phyloP scores from a whole-genome alignment of 768 basidiomycete species.

The Cystofilobasidium ferigula region DNA sequence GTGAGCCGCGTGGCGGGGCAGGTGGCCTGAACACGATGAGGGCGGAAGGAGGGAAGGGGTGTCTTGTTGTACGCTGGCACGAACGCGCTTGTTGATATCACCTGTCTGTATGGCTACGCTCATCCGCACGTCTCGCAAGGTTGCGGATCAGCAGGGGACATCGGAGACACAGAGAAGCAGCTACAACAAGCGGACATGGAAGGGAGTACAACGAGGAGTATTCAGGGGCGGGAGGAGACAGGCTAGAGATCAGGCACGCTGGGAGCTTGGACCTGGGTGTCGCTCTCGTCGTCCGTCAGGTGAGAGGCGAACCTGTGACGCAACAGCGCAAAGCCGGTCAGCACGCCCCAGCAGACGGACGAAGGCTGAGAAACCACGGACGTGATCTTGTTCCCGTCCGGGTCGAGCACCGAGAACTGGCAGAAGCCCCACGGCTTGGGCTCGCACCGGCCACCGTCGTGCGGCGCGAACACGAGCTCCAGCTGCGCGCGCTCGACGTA shows the following conservation, averaged over 20 bases:
- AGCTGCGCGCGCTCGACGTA: not conserved
- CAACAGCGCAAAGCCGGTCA: not conserved
- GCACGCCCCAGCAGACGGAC: not conserved
- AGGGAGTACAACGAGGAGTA: too few species aligned
- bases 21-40: too few species aligned
- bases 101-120: too few species aligned
- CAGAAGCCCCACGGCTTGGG: slow-evolving; percentile 15
- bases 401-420: slow-evolving; percentile 11
- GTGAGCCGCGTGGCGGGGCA: not conserved
- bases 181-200: too few species aligned
- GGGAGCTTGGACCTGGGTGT: slow-evolving; percentile 8
- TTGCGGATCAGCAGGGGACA: too few species aligned
- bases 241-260: not conserved
- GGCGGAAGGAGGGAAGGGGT: too few species aligned
- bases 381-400: slow-evolving; percentile 12
- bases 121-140: too few species aligned
- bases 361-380: not conserved
- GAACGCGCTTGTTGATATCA: too few species aligned
- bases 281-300: slow-evolving; percentile 12
- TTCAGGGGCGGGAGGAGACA: too few species aligned
- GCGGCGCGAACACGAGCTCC: not conserved
- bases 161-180: too few species aligned
- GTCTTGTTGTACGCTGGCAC: too few species aligned
- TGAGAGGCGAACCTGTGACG: slow-evolving; percentile 6
- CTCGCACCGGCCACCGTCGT: slow-evolving; percentile 8